Base-by-base conservation (phyloP, 306 rosid species). In the Fragaria vesca region DNA sequence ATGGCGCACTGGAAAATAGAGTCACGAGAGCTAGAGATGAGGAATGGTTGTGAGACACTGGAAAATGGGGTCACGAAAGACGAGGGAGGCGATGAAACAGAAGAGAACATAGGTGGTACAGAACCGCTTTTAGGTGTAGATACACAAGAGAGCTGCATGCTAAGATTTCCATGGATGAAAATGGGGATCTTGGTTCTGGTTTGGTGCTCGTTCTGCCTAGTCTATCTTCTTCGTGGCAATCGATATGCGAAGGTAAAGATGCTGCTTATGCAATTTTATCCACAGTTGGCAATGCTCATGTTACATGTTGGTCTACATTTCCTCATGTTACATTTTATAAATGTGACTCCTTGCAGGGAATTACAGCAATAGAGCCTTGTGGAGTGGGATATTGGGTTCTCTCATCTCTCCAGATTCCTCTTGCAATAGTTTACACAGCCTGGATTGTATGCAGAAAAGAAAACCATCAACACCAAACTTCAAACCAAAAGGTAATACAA, bases 181-280 rank as follows among this genome's bases (percentile, higher is more conserved):
- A 65, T 93, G 55, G 91, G 84, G 73, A 81, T 88, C 51, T 77
- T 93, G 48, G 74, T 93, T 77, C 77, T 93, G 32, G 76, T 93
- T 57, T 93, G 98, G 97, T 85, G 88, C 80, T 87, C 93, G 66
- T 93, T 91, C 87, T 90, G 86, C 74, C 68, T 65, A 18, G 73
- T 91, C 52, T 91, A 93, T 80, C 90, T 90, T 88, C 88, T 90
- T 80, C 91, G 98, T 76, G 97, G 97, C 38, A 90, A 88, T 72
- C 88, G 85, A 45, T 78, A 91, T 70, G 97, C 90, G 78, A 74
- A 78, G 97, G 97, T 92, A 77, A 34, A 67, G 45, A 30, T 5
- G 68, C 11, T 62, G 20, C n/a, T 62, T 21, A 11, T 38, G 42
- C 42, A 5, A 2, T 38, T 38, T 38, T 38, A 4, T 38, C 42